Conservation (phyloP, 306 rosid species). For the Acacia confusa region DNA sequence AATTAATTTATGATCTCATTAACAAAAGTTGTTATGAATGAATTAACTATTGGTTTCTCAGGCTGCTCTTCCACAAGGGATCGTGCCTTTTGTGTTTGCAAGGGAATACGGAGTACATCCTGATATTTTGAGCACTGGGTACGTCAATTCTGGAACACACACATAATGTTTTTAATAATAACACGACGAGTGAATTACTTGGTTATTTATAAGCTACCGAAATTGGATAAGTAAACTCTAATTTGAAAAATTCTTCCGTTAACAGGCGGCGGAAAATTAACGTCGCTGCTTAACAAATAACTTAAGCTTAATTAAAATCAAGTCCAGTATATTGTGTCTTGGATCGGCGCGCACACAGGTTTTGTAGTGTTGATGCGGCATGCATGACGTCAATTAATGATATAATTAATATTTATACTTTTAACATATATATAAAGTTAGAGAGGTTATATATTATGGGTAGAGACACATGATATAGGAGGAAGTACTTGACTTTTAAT, state of each 20-base stretch:
- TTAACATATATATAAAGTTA: not conserved
- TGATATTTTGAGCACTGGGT: slow-evolving; percentile 95
- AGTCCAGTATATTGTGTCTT: not conserved
- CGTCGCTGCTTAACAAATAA: not conserved
- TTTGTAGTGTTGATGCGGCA: not conserved
- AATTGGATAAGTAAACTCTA: not conserved
- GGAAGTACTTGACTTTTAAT: slow-evolving; percentile 23
- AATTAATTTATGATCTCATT: not conserved
- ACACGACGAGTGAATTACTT: not conserved
- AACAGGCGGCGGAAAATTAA: not conserved
- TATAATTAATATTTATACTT: not conserved
- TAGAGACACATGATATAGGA: not conserved
- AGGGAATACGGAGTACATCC: slow-evolving; percentile 91
- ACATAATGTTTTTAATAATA: no score
- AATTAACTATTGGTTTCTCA: slow-evolving; percentile 32
- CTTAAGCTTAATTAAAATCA: not conserved
- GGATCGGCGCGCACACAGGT: not conserved
- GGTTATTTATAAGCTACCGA: not conserved
- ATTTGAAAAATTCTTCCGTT: not conserved
- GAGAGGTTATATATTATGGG: not conserved
- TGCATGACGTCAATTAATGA: not conserved
- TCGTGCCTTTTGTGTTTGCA: slow-evolving; percentile 95
- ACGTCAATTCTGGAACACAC: slow-evolving; percentile 14
- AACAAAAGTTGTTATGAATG: not conserved
- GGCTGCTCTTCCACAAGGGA: slow-evolving; percentile 98